Percentiles rank a stretch among this genome's conserved stretches.
Evolutionary conservation across 106 monocot genomes (phyloP).

Genomic region (Allium sativum): DNA sequence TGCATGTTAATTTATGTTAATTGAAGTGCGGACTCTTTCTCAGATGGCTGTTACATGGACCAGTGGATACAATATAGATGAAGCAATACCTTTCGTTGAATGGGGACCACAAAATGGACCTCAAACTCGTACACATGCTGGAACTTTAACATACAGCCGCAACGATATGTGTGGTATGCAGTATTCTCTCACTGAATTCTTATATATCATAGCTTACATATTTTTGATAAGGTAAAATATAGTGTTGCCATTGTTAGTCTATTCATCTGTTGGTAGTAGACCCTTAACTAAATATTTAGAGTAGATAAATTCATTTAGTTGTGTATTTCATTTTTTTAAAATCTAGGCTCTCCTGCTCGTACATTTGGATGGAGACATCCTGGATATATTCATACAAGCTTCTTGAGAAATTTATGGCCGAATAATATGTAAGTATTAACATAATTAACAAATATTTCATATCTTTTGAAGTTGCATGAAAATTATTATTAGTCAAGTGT

Average conservation of each 20-base stretch:
- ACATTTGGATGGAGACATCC: constrained; percentile 98
- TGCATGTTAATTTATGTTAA: neutral
- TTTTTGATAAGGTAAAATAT: too few species aligned
- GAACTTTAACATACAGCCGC: constrained; percentile 76
- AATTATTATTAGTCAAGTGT: too few species aligned
- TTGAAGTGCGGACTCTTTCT: neutral
- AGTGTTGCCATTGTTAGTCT: too few species aligned
- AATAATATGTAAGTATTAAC: constrained; percentile 38
- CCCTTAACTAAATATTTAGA: too few species aligned
- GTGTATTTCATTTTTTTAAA: too few species aligned
- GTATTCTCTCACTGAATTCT: too few species aligned
- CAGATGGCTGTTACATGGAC: constrained; percentile 99
- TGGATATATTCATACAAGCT: constrained; percentile 84
- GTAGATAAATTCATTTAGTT: too few species aligned
- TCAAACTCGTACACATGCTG: constrained; percentile 53
- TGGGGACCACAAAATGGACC: constrained; percentile 58
- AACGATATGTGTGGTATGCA: constrained; percentile 75
- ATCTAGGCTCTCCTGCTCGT: constrained; percentile 72
- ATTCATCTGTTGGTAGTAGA: too few species aligned
- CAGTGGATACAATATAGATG: constrained; percentile 71
- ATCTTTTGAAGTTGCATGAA: too few species aligned
- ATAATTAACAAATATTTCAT: too few species aligned
- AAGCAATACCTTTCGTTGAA: constrained; percentile 90
- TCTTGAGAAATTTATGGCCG: constrained; percentile 89
- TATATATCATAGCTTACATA: too few species aligned